Base-by-base conservation (phyloP, 768 basidiomycete species). In the Trametopsis cervina region DNA sequence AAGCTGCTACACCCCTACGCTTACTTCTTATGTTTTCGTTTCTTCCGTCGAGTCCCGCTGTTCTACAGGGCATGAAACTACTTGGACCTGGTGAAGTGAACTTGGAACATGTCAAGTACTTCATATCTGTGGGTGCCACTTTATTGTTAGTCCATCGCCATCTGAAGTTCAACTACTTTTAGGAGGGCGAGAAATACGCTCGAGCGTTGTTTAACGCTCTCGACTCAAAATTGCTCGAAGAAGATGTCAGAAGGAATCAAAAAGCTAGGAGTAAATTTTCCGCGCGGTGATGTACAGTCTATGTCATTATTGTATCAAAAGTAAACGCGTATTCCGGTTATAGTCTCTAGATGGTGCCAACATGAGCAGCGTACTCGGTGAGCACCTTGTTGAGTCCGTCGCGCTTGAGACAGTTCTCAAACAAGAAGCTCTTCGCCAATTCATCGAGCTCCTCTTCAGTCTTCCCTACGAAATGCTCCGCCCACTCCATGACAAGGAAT, bases 371-470 rank as follows among this genome's bases (percentile, higher is more conserved):
- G 47, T 65, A 56, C 42, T 64, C 63, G 23, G 54, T 61, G 40
- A 66, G 37, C 13, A 63, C 54, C 54, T 60, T 61, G 58, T 64
- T 66, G 57, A 91, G 63, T 22, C 76, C 80, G 17, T 82, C 80
- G 40, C 89, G 68, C 65, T 80, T 78, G 60, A 76, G 57, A 65
- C 88, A 91, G 44, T 79, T 72, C 42, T 78, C 80, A 55, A 81
- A 84, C 61, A 69, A 71, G 70, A 91, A 89, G 63, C 84, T 84
- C 55, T 72, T 69, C n/a, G 88, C 87, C 42, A 91, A 72, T 53
- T 68, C 75, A 54, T 91, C 87, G 37, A 91, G 60, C 67, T 88
- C 78, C 42, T 62, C 69, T 56, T 75, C 67, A 26, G 63, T 73
- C 69, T 75, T 77, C 0, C 81, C 80, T 12, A 69, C 56, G 59